Base-by-base conservation (phyloP, 23 red algal species). In the Agarophyton chilense region DNA sequence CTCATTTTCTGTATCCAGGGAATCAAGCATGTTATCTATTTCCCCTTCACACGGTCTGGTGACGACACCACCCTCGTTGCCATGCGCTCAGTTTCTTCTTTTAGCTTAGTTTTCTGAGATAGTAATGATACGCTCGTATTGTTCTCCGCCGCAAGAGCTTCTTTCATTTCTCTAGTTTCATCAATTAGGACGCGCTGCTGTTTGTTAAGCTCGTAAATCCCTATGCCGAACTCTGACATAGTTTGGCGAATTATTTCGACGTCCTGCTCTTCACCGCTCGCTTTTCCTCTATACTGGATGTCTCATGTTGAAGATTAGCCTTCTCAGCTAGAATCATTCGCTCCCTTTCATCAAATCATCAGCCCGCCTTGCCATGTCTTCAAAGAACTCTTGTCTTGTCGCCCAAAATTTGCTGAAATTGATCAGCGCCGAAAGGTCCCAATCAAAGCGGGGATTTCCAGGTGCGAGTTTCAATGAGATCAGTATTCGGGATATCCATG, bases 361-460 rank as follows among this genome's bases (percentile, higher is more conserved):
- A 36, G 76, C 89, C n/a, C 73, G 56, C 25, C 33, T 82, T 10
- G 61, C 67, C 43, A 88, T 67, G 29, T 98, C 66, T 22, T 95
- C 92, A 40, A 95, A 87, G 14, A 74, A 65, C 22, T 65, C 58
- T 14, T 93, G 62, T 11, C 96, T 75, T 50, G 94, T 93, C 36
- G 95, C 85, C 1, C 96, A 88, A 51, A 98, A 98, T 53, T 95
- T 94, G 81, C 81, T 86, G 35, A 95, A 88, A 63, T 98, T 98
- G 49, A 98, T 94, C 18, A 98, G 50, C 39, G 83, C 96, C 45
- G 73, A 84, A 14, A 98, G 57, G 33, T 95, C 58, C 68, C 93
- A 86, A 2, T 74, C 75, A 21, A 95, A 79, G 36, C 96, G 64
- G 42, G 66, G 72, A 52, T 79, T 82, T 24, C 95, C 96, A 6